Evolutionary conservation across 2,329 filamentous ascomycete genomes (phyloP).

Genomic region (Emergomyces africanus): DNA sequence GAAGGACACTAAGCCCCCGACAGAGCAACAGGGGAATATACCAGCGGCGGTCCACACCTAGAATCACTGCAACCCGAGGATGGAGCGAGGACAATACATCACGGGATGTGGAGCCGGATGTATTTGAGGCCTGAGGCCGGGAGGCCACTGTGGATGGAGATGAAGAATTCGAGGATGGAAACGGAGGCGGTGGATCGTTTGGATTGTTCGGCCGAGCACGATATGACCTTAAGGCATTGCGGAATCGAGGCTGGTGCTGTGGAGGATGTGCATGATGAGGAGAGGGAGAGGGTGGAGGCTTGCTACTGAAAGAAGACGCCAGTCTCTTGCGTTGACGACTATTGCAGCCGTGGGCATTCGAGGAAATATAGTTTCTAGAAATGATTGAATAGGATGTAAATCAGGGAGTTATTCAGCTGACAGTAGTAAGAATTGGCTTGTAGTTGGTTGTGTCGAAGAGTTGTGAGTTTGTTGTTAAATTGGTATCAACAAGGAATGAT

Average conservation of each 20-base stretch:
- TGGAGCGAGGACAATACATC: conserved; percentile 40
- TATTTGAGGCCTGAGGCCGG: not conserved
- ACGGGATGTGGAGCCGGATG: conserved; percentile 12
- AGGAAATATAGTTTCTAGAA: not conserved
- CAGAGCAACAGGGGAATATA: conserved; percentile 60
- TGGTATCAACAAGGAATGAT: no score
- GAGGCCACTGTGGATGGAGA: not conserved
- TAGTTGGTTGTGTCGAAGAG: not conserved
- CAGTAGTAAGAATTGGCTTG: not conserved
- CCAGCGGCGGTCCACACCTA: conserved; percentile 61
- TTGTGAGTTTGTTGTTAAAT: no score
- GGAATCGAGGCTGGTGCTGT: conserved; percentile 3
- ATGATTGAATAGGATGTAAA: not conserved
- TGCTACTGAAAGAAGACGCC: conserved; percentile 8
- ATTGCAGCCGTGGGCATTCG: not conserved
- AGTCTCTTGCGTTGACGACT: conserved; percentile 8
- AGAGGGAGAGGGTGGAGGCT: conserved; percentile 3
- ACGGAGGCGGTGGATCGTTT: conserved; percentile 2
- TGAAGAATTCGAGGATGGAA: conserved; percentile 1
- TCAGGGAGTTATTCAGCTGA: not conserved
- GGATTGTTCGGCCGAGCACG: not conserved
- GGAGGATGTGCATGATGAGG: not conserved
- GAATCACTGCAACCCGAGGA: conserved; percentile 63
- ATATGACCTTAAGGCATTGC: not conserved
- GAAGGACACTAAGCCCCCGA: conserved; percentile 57